These are phyloP conservation scores for Xylaria intraflava DNA, from an alignment of 495 filamentous ascomycete species.

Conservation along the genomic window DNA sequence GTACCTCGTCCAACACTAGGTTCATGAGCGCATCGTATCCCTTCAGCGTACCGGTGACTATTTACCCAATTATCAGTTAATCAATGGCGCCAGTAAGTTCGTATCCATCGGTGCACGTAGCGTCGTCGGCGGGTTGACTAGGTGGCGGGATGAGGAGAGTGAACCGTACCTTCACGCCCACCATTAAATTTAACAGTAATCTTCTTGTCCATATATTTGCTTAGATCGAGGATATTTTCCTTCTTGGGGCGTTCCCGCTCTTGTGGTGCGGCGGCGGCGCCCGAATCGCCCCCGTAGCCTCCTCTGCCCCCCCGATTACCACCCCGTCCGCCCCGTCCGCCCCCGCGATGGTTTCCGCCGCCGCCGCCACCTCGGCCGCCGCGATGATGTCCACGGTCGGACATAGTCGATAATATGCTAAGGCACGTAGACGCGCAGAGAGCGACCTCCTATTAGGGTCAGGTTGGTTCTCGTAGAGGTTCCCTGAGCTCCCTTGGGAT, in stretches of 20 bases:
- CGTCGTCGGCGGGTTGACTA: not conserved
- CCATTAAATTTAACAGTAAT: slow-evolving; percentile 95
- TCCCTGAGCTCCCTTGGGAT: slow-evolving; percentile 10
- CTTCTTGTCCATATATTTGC: slow-evolving; percentile 93
- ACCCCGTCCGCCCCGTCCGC: slow-evolving; percentile 46
- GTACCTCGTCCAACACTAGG: slow-evolving; percentile 87
- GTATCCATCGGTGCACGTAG: not conserved
- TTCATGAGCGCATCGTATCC: slow-evolving; percentile 98
- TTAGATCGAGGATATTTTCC: slow-evolving; percentile 93
- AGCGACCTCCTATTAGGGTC: slow-evolving; percentile 13
- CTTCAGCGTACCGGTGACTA: slow-evolving; percentile 84
- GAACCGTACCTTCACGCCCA: slow-evolving; percentile 72
- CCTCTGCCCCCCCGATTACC: slow-evolving; percentile 38
- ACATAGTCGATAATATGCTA: slow-evolving; percentile 40
- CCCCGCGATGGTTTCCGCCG: slow-evolving; percentile 35
- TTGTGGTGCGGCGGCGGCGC: slow-evolving; percentile 28
- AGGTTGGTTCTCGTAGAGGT: not conserved
- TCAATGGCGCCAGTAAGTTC: not conserved
- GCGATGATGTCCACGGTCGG: slow-evolving; percentile 56
- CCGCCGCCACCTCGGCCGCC: slow-evolving; percentile 37
- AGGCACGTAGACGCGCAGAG: slow-evolving; percentile 10
- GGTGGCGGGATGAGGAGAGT: not conserved
- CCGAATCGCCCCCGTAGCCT: slow-evolving; percentile 26
- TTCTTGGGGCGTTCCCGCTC: slow-evolving; percentile 82
- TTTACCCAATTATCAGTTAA: not conserved